Base-by-base conservation (phyloP, 176 grass and related monocot genomes). In the Canna indica region DNA sequence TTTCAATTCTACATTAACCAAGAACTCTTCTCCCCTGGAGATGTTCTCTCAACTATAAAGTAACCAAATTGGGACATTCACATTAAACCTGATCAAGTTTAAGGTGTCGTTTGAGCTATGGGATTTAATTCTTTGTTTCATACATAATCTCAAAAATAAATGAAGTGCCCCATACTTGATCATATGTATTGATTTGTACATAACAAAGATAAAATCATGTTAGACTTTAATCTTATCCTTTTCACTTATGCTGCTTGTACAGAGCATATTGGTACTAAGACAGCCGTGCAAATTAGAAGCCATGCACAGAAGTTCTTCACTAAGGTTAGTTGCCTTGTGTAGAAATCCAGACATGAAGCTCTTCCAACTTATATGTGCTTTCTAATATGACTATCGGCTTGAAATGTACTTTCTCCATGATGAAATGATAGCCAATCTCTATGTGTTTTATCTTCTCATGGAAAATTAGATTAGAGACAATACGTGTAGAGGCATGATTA, bases 201-300 rank as follows among this genome's bases (percentile, higher is more conserved):
- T 38, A 38, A 39, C 63, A 66, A n/a, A 38, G 33, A 25, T 38
- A 38, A 66, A 1, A 66, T 66, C 18, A 66, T 38, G 63, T 39
- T 66, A 38, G 24, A 24, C 10, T 3, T 66, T 38, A 18, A 39
- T 38, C 35, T 30, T 58, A 77, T 80, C 74, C 15, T 77, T 82
- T 59, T 81, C 60, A 1, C 31, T 59, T 83, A 29, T 38, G 12
- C 59, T 69, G 42, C 78, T 33, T 82, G 50, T 71, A 64, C 87
- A 97, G 93, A 97, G 77, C 88, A 97, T 78, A 83, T 97, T 81
- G 93, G 93, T 72, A 97, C 93, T 79, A 97, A 97, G 64, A 97
- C 93, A 1, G 93, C 93, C 58, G 93, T 97, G 77, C 93, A 97
- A 76, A 97, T 97, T 76, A 87, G 93, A 84, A 97, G 93, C 83